Base-by-base conservation (phyloP, 164 flowering plant species). In the Aristolochia contorta region DNA sequence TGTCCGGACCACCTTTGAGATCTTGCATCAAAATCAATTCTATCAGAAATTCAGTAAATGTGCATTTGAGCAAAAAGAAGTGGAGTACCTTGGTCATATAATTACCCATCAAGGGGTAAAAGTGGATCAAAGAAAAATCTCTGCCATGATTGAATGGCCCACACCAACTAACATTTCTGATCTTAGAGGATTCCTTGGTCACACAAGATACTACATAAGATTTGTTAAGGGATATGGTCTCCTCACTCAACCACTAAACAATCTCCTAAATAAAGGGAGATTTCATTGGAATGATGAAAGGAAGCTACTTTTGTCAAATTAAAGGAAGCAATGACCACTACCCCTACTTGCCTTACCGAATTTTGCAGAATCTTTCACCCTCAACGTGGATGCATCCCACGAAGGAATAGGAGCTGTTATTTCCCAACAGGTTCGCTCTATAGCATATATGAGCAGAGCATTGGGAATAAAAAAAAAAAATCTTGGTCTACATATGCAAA, bases 71-170 rank as follows among this genome's bases (percentile, higher is more conserved):
- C 52, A 33, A 4, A 1, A 23, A 3, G 15, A 50, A 41, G 3
- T 65, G 0, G 49, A 59, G 16, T 71, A 67, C 16, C 16, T 67
- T 10, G 71, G 71, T 1, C 74, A 71, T 32, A 24, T 60, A 2
- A 56, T 24, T 12, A 1, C 0, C 1, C 19, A 65, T 0, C 65
- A n/a, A n/a, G n/a, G 69, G 1, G 69, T 65, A 0, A 1, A 33
- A 7, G 20, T 43, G 0, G 68, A 59, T 55, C 32, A 19, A 1
- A 0, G 16, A 10, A 56, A 61, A 24, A 51, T 70, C 16, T 4
- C 12, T 48, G 51, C 53, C 12, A 57, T 65, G 57, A 6, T 12
- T 0, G 27, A 45, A 0, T 69, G 67, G 68, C 68, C 72, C 1
- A 16, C 0, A 1, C 72, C 64, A 1, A 47, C 48, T 0, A n/a